These are phyloP conservation scores for Exutisphaerella laricina DNA, from an alignment of 2,329 filamentous ascomycete species.

Conservation along the genomic window DNA sequence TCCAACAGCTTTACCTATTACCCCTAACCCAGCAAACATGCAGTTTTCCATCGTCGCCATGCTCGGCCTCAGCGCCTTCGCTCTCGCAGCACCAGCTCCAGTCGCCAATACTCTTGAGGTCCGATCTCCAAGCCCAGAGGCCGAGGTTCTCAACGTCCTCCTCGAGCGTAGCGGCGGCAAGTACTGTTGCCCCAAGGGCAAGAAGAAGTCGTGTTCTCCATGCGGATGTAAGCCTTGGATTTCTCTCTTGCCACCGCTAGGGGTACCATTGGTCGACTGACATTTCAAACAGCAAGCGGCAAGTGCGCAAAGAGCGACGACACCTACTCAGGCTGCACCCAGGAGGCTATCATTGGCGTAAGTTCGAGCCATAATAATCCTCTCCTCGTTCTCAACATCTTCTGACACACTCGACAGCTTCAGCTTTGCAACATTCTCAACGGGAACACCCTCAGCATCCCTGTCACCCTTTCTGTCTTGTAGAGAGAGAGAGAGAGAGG, in stretches of 20 bases:
- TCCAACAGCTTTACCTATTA: not conserved
- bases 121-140: too few relatives aligned
- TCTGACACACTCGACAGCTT: not conserved
- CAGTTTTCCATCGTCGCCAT: constrained; percentile 4
- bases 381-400: too few relatives aligned
- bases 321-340: not conserved
- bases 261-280: not conserved
- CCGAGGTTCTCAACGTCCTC: not conserved
- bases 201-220: not conserved
- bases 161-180: not conserved
- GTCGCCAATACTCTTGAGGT: too few relatives aligned
- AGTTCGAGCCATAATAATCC: too few relatives aligned
- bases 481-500: too few relatives aligned
- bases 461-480: not conserved
- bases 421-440: not conserved
- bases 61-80: constrained; percentile 2
- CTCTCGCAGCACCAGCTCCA: not conserved
- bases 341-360: not conserved
- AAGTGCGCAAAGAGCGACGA: not conserved
- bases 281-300: not conserved
- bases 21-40: constrained; percentile 2
- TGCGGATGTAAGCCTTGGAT: not conserved
- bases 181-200: not conserved
- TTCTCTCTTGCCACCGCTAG: not conserved
- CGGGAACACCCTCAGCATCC: not conserved